These are phyloP conservation scores for Globisporangium ultimum DNA, from an alignment of 352 stramenopile species.

Conservation along the genomic window DNA sequence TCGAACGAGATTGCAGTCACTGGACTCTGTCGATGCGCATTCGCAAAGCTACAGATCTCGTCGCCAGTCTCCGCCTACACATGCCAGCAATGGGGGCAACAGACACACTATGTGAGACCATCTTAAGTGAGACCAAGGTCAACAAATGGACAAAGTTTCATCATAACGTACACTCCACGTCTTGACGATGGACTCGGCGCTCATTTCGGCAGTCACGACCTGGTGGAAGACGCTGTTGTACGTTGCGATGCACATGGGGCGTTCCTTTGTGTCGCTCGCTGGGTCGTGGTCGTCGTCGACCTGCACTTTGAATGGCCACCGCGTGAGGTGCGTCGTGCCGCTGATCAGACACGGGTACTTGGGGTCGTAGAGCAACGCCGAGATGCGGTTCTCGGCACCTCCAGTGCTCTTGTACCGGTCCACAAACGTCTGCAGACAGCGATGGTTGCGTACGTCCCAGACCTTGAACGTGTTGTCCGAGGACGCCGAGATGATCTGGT, in stretches of 20 bases:
- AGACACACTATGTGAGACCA: not conserved
- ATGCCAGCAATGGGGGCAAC: not conserved
- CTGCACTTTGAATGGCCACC: slow-evolving; percentile 58
- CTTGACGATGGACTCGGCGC: slow-evolving; percentile 69
- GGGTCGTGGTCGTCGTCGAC: slow-evolving; percentile 35
- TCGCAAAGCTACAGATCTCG: slow-evolving; percentile 77
- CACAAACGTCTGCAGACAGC: slow-evolving; percentile 77
- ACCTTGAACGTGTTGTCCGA: slow-evolving; percentile 85
- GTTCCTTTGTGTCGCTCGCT: slow-evolving; percentile 28
- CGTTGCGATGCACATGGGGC: slow-evolving; percentile 45
- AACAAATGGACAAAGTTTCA: no score
- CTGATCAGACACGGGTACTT: slow-evolving; percentile 69
- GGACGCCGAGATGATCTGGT: slow-evolving; percentile 78
- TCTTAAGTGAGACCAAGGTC: no score
- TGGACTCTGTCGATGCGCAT: slow-evolving; percentile 56
- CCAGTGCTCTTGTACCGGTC: slow-evolving; percentile 52
- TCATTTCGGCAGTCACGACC: slow-evolving; percentile 76
- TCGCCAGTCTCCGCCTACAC: slow-evolving; percentile 68
- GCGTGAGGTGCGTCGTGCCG: slow-evolving; percentile 63
- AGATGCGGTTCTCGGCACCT: slow-evolving; percentile 62
- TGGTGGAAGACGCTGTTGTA: slow-evolving; percentile 87
- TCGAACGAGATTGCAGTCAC: slow-evolving; percentile 86
- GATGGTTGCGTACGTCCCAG: slow-evolving; percentile 80
- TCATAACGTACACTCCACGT: slow-evolving; percentile 53
- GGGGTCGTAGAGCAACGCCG: slow-evolving; percentile 56